Percentiles rank a stretch among this genome's conserved stretches.
Evolutionary conservation across 352 stramenopile genomes (phyloP).

Genomic region (Phytopythium oedochilum): DNA sequence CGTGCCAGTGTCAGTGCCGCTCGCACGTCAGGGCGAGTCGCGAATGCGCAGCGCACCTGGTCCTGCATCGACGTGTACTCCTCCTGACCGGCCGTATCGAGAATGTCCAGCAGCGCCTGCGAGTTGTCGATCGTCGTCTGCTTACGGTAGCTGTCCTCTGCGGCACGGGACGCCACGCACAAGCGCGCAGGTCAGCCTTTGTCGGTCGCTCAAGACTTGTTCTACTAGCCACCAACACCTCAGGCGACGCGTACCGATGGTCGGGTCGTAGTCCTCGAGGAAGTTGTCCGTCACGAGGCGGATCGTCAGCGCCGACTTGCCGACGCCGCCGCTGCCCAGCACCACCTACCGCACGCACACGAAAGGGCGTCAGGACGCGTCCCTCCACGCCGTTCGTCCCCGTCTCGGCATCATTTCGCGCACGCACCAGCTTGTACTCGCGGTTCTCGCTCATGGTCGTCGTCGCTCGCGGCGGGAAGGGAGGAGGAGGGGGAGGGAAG

Average conservation of each 20-base stretch:
- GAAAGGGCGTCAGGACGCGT: no score
- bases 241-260: slow-evolving; percentile 55
- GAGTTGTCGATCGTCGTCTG: slow-evolving; percentile 84
- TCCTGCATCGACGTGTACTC: slow-evolving; percentile 92
- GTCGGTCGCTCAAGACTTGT: neutral
- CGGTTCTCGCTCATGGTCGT: slow-evolving; percentile 59
- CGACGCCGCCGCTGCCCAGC: slow-evolving; percentile 86
- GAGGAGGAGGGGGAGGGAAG: neutral
- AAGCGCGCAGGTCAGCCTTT: neutral
- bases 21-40: neutral
- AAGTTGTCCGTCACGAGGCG: slow-evolving; percentile 91
- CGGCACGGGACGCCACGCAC: neutral
- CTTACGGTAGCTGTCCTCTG: slow-evolving; percentile 92
- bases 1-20: neutral
- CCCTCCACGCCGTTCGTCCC: no score
- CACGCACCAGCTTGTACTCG: slow-evolving; percentile 78
- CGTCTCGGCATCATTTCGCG: neutral
- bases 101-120: slow-evolving; percentile 83
- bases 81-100: slow-evolving; percentile 91
- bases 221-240: neutral
- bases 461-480: neutral
- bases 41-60: slow-evolving; percentile 36
- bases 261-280: slow-evolving; percentile 92
- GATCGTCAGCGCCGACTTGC: slow-evolving; percentile 91
- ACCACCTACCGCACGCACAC: slow-evolving; percentile 46